Base-by-base conservation (phyloP, 805 yeast genomes). In the Diddensiella caesifluorescens region DNA sequence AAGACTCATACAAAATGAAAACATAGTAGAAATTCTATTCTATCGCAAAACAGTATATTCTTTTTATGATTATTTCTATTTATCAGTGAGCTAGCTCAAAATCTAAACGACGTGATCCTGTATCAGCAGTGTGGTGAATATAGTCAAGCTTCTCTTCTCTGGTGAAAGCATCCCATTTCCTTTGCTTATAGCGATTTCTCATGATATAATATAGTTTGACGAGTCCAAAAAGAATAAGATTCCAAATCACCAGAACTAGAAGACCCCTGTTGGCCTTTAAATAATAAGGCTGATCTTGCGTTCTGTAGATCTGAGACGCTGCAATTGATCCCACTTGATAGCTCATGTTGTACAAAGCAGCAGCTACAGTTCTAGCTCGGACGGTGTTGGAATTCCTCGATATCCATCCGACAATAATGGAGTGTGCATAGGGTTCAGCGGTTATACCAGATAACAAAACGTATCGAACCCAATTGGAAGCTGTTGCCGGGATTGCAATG, bases 361-460 rank as follows among this genome's bases (percentile, higher is more conserved):
- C 74, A 12, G 80, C 70, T 4, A 80, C 76, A 0, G 86, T 74
- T 49, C 88, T 64, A 3, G 75, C 63, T 12, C 79, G 61, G 22
- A 80, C 81, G 1, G 79, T 68, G 56, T 75, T 73, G 4, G 84
- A 70, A 51, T 79, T 79, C 19, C 74, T 60, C 0, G 86, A 78
- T 42, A 76, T 70, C 78, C 83, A 75, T 25, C 74, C 62, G 22
- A 75, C 79, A 45, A 73, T 62, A 38, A 79, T 58, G 1, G 82
- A 74, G 60, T 75, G 77, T 12, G 71, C 60, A 29, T 69, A 68
- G 1, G 63, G 63, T 4, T 38, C 21, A 6, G 41, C 43, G 16
- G 19, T 37, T 15, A 37, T 38, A 22, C 29, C 41, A 10, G 32
- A 9, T n/a, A 34, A 18, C 21, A 39, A 22, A 12, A 25, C 43